phyloP scores from a whole-genome alignment of 768 basidiomycete species.

The Trametes gibbosa region DNA sequence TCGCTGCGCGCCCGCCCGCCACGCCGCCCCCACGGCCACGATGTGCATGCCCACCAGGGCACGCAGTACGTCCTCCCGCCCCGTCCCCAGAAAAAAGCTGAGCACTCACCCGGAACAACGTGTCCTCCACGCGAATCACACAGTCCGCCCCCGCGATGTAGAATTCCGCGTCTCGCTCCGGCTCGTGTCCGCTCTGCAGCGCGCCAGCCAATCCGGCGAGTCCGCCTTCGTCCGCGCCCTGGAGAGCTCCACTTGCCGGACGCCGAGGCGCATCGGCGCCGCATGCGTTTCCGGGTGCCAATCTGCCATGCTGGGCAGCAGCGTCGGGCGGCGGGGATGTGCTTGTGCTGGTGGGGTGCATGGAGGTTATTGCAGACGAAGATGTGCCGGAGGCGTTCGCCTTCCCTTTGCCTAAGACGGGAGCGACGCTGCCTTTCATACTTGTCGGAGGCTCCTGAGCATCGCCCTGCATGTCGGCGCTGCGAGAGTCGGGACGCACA shows the following conservation, averaged over 20 bases:
- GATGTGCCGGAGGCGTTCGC: neutral
- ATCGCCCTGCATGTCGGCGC: neutral
- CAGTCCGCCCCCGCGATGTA: constrained; percentile 72
- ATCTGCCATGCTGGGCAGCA: neutral
- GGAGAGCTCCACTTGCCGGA: constrained; percentile 12
- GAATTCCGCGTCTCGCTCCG: constrained; percentile 47
- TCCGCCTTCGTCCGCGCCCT: neutral
- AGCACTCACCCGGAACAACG: constrained; percentile 61
- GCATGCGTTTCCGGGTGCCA: neutral
- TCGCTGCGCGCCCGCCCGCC: neutral
- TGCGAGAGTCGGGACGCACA: neutral
- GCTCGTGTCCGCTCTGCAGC: neutral
- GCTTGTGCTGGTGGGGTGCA: no score
- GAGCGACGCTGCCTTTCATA: neutral
- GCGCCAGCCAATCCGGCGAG: neutral
- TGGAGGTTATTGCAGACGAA: no score
- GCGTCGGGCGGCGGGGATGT: no score
- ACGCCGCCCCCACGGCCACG: neutral
- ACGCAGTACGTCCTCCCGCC: no score
- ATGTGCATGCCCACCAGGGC: no score
- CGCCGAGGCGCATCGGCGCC: neutral
- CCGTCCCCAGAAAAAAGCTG: no score
- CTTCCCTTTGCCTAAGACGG: neutral
- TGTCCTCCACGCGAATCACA: constrained; percentile 58
- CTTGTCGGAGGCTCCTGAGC: neutral